Evolutionary conservation across 139 green algal species (phyloP).

Genomic region (Chlamydomonas sphaeroides): DNA sequence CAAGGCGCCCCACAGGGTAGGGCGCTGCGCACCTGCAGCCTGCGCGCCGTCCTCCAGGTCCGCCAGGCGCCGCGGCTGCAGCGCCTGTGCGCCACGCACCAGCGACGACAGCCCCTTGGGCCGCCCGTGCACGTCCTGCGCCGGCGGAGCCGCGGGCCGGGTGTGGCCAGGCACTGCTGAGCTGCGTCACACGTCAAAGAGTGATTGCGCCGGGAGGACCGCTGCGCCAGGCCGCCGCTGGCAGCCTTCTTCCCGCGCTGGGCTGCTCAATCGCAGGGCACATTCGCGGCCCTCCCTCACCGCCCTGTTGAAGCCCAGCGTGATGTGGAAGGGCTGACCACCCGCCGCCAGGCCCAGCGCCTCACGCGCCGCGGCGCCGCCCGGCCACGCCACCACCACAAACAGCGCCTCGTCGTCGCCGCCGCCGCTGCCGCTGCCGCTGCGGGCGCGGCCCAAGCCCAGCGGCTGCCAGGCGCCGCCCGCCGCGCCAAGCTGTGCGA

Average conservation of each 20-base stretch:
- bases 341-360: neutral
- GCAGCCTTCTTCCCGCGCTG: too few relatives aligned
- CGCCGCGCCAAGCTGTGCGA: too few relatives aligned
- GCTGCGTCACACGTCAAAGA: too few relatives aligned
- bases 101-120: slow-evolving; percentile 24
- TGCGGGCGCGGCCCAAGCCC: neutral
- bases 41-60: neutral
- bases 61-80: neutral
- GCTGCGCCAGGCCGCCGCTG: too few relatives aligned
- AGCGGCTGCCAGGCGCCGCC: slow-evolving; percentile 24
- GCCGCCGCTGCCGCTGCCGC: neutral
- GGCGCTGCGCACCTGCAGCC: neutral
- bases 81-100: too few relatives aligned
- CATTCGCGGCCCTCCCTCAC: too few relatives aligned
- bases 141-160: too few relatives aligned
- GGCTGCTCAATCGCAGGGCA: too few relatives aligned
- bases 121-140: slow-evolving; percentile 26
- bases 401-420: neutral
- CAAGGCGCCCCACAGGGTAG: too few relatives aligned
- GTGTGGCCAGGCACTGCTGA: too few relatives aligned
- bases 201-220: too few relatives aligned
- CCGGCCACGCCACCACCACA: slow-evolving; percentile 16
- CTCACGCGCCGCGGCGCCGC: neutral
- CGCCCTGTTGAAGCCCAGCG: slow-evolving; percentile 37
- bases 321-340: slow-evolving; percentile 50